Percentiles rank a stretch among this genome's conserved stretches.
Conservation (phyloP, 2,329 filamentous ascomycete species). For the Colletotrichum destructivum region DNA sequence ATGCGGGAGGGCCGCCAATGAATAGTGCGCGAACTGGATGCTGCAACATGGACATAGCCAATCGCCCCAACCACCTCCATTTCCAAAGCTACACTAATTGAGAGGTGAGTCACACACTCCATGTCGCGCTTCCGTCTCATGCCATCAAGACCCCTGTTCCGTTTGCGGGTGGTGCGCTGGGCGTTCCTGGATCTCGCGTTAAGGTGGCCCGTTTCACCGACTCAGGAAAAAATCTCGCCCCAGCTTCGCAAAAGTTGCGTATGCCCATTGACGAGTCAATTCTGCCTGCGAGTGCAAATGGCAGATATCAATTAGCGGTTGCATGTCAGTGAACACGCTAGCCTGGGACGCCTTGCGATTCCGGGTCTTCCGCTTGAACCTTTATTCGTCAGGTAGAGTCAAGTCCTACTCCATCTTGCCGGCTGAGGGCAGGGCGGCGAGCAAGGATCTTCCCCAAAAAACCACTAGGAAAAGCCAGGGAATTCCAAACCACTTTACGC, state of each 20-base stretch:
- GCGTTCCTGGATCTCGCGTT: constrained; percentile 45
- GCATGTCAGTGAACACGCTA: constrained; percentile 41
- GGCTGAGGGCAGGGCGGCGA: constrained; percentile 44
- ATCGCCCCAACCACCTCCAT: constrained; percentile 40
- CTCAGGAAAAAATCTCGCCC: constrained; percentile 19
- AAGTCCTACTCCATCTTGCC: constrained; percentile 33
- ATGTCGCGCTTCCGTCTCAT: constrained; percentile 43
- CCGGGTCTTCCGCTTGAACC: constrained; percentile 22
- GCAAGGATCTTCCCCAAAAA: constrained; percentile 43
- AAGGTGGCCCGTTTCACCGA: constrained; percentile 23
- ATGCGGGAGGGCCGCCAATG: constrained; percentile 37
- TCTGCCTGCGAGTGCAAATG: constrained; percentile 29
- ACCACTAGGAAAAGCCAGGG: constrained; percentile 17
- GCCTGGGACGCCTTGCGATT: constrained; percentile 35
- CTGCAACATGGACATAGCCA: constrained; percentile 39
- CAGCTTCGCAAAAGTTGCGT: constrained; percentile 26
- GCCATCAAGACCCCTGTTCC: constrained; percentile 42
- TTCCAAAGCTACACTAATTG: constrained; percentile 37
- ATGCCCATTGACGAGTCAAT: constrained; percentile 43
- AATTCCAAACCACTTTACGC: constrained; percentile 55
- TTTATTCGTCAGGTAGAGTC: constrained; percentile 34
- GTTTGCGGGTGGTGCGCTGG: constrained; percentile 36
- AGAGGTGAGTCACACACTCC: constrained; percentile 42
- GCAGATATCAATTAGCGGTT: constrained; percentile 27
- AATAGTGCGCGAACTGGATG: constrained; percentile 33